These are phyloP conservation scores for Calonectria pseudoreteaudii DNA, from an alignment of 2,329 filamentous ascomycete species.

Conservation along the genomic window DNA sequence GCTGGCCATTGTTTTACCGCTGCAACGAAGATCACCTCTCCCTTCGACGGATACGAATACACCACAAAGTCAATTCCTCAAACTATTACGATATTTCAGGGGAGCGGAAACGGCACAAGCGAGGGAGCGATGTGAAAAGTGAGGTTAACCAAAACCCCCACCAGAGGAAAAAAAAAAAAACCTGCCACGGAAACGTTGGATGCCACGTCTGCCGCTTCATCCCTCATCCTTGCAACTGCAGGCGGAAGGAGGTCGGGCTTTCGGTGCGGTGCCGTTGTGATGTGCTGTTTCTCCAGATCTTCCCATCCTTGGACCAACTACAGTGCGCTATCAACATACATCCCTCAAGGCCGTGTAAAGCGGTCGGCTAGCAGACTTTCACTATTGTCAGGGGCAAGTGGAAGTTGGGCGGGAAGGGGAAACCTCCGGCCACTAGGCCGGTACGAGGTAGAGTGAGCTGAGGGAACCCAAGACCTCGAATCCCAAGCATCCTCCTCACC, in stretches of 20 bases:
- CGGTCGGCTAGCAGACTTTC: constrained; percentile 11
- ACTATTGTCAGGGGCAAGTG: neutral
- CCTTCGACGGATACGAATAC: neutral
- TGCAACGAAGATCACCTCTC: neutral
- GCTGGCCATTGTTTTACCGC: neutral
- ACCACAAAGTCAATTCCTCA: neutral
- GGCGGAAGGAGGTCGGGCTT: neutral
- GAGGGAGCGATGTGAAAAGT: neutral
- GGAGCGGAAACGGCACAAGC: neutral
- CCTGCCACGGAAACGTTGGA: constrained; percentile 13
- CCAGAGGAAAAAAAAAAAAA: neutral
- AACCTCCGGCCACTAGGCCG: neutral
- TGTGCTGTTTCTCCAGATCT: neutral
- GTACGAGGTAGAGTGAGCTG: neutral
- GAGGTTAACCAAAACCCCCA: constrained; percentile 3
- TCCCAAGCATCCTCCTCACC: neutral
- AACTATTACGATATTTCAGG: neutral
- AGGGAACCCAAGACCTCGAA: neutral
- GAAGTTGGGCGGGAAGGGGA: neutral
- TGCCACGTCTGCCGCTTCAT: constrained; percentile 23
- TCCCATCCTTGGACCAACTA: neutral
- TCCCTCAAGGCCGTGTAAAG: neutral
- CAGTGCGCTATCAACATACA: neutral
- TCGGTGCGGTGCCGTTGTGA: constrained; percentile 1
- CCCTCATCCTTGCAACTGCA: constrained; percentile 16